phyloP scores from a whole-genome alignment of 2,329 filamentous ascomycete genomes.

The Calonectria pteridis region DNA sequence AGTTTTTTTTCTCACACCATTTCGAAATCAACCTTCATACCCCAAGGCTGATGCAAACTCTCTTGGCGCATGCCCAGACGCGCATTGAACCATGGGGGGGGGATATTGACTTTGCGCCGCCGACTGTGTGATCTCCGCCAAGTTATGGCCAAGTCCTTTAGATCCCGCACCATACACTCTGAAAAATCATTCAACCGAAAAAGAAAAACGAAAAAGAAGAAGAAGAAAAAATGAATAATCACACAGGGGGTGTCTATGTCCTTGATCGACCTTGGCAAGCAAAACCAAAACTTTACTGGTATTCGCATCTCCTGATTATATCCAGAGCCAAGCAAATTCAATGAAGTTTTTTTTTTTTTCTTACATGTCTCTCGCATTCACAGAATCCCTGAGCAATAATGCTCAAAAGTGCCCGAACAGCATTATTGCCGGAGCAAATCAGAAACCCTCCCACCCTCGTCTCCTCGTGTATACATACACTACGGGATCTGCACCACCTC shows the following conservation, averaged over 20 bases:
- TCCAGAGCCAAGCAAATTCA: not conserved
- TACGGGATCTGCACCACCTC: slow-evolving; percentile 14
- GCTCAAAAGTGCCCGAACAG: not conserved
- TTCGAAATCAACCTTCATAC: not conserved
- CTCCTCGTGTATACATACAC: not conserved
- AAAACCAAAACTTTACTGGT: not conserved
- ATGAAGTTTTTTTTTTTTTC: not conserved
- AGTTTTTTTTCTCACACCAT: not conserved
- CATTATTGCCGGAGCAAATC: not conserved
- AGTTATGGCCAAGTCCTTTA: slow-evolving; percentile 6
- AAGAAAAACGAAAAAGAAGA: not conserved
- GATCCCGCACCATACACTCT: not conserved
- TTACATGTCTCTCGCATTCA: not conserved
- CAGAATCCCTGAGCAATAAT: not conserved
- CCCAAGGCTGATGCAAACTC: slow-evolving; percentile 6
- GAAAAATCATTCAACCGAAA: not conserved
- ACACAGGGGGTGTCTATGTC: not conserved
- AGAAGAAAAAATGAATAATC: not conserved
- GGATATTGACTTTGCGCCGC: not conserved
- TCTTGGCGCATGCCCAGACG: not conserved
- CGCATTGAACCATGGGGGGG: not conserved
- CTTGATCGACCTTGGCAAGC: not conserved
- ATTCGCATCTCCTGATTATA: not conserved
- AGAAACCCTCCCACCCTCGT: not conserved
- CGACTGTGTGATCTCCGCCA: not conserved